Base-by-base conservation (phyloP, 129 eudicot species). In the Erigeron canadensis region DNA sequence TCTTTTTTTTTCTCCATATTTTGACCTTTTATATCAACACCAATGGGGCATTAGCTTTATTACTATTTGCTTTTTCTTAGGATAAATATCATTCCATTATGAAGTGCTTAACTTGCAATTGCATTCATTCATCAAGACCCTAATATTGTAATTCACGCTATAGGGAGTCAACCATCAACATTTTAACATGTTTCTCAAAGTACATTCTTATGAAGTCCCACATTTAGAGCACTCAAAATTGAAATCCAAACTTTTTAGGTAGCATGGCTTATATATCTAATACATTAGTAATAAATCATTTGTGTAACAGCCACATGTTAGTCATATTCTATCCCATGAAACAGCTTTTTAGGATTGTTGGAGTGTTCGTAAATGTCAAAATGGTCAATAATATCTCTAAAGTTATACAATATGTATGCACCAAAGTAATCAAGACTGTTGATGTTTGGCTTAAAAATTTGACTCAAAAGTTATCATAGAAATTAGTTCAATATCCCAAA, bases 11-110 rank as follows among this genome's bases (percentile, higher is more conserved):
- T 53, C 40, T 40, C 63, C 45, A 62, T 77, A 9, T 19, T 48
- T 59, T 70, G 77, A 55, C 42, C 61, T 23, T 53, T 63, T 71
- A 67, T 71, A 28, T 57, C 28, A 65, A 41, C 39, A 66, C 21
- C 58, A 9, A 42, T 23, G 67, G 38, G 22, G 56, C 47, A 10
- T 42, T 45, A 45, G 34, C 34, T 28, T 2, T 15, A 37, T 37
- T 64, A 41, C 38, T 65, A 19, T 65, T 41, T 65, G 79, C 17
- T 21, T 21, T 65, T 54, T 4, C 62, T 16, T 59, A 42, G 58
- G 40, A 42, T 17, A 75, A 45, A 44, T 28, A 43, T 59, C 38
- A 42, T 44, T 67, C 40, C 44, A 56, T 75, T 43, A 21, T 41
- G 58, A 54, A 63, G 11, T 19, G 28, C 42, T 34, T 6, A 50